These are phyloP conservation scores for Torrubiella hemipterigena DNA, from an alignment of 2,329 filamentous ascomycete species.

Conservation along the genomic window DNA sequence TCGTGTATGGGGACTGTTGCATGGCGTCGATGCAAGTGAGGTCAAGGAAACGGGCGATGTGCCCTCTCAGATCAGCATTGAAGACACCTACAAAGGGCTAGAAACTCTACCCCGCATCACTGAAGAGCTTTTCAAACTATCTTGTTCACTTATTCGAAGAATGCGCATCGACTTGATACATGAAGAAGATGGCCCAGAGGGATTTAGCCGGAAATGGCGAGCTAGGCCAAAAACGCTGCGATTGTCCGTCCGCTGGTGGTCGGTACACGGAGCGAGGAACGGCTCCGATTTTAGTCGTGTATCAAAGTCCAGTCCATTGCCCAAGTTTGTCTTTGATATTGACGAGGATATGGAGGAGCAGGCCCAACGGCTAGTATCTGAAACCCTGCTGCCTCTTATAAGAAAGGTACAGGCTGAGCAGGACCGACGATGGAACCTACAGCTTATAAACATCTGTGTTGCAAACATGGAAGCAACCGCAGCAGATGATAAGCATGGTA, in stretches of 20 bases:
- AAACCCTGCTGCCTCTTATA: slow-evolving; percentile 61
- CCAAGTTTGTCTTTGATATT: slow-evolving; percentile 59
- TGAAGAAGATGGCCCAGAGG: slow-evolving; percentile 25
- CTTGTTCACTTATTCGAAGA: slow-evolving; percentile 58
- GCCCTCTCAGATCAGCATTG: slow-evolving; percentile 84
- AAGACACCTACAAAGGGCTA: slow-evolving; percentile 75
- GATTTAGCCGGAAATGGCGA: slow-evolving; percentile 45
- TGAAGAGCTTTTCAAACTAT: slow-evolving; percentile 56
- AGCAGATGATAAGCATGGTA: slow-evolving; percentile 34
- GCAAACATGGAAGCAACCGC: slow-evolving; percentile 65
- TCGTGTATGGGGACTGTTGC: slow-evolving; percentile 65
- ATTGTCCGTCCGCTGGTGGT: slow-evolving; percentile 58
- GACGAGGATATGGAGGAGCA: slow-evolving; percentile 44
- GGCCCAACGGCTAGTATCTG: slow-evolving; percentile 56
- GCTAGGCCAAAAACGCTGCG: slow-evolving; percentile 73
- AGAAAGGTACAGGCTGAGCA: slow-evolving; percentile 59
- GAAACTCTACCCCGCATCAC: slow-evolving; percentile 50
- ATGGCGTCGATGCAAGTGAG: slow-evolving; percentile 66
- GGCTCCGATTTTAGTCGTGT: slow-evolving; percentile 53
- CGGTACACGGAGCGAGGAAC: slow-evolving; percentile 25
- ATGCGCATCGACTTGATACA: slow-evolving; percentile 68
- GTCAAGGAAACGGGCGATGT: slow-evolving; percentile 61
- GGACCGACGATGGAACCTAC: slow-evolving; percentile 60
- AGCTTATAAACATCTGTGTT: slow-evolving; percentile 75
- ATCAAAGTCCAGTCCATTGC: slow-evolving; percentile 64